A percentile compares a stretch with the other conserved stretches of the same genome.
These are phyloP conservation scores for Patellaria atrata DNA, from an alignment of 495 filamentous ascomycete species.

Conservation along the genomic window DNA sequence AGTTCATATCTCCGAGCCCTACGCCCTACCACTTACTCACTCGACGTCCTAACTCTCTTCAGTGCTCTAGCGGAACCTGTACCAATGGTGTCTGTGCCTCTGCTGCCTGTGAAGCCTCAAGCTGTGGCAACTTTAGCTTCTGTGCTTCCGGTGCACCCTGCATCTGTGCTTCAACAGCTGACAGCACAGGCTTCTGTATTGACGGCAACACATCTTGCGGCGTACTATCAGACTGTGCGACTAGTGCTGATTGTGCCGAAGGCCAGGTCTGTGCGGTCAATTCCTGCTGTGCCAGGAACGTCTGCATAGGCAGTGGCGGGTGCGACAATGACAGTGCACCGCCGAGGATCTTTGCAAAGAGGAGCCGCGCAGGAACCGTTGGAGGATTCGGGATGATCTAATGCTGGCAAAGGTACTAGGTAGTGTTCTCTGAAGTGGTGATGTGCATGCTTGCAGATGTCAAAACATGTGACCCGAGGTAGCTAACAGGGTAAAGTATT, in stretches of 20 bases:
- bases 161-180: constrained; percentile 9
- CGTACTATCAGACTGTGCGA: constrained; percentile 2
- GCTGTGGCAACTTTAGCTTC: background rate
- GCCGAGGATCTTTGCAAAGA: too few species aligned
- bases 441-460: too few species aligned
- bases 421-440: too few species aligned
- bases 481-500: too few species aligned
- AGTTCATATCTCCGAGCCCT: background rate
- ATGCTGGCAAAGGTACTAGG: too few species aligned
- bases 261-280: constrained; percentile 7
- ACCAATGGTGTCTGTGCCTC: constrained; percentile 15
- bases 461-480: too few species aligned
- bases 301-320: too few species aligned
- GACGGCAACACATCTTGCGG: constrained; percentile 1
- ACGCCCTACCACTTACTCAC: too few species aligned
- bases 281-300: constrained; percentile 8
- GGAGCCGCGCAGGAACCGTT: too few species aligned
- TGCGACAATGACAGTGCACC: too few species aligned
- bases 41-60: background rate
- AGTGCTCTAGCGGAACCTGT: constrained; percentile 9
- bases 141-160: constrained; percentile 9
- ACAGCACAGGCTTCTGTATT: constrained; percentile 10
- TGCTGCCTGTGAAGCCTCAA: constrained; percentile 7
- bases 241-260: constrained; percentile 5
- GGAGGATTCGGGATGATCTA: too few species aligned